phyloP scores from a whole-genome alignment of 2,329 filamentous ascomycete genomes.

The Neonectria ditissima region DNA sequence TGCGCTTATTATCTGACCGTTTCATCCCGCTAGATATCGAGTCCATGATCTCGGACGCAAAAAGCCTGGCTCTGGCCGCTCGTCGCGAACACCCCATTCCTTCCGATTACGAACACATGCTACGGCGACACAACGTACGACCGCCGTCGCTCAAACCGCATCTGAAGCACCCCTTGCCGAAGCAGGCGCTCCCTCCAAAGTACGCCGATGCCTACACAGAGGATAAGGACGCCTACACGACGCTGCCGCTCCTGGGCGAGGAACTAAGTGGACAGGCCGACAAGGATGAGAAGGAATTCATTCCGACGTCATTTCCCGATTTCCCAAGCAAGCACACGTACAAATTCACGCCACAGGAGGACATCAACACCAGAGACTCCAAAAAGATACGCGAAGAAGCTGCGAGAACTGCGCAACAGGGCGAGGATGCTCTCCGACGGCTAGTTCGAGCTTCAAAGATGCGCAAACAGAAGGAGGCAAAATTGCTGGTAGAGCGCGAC shows the following conservation, averaged over 20 bases:
- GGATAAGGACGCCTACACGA: conserved; percentile 55
- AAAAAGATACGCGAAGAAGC: conserved; percentile 71
- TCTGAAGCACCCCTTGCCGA: conserved; percentile 63
- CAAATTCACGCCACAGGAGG: conserved; percentile 66
- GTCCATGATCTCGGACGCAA: conserved; percentile 62
- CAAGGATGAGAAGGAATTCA: conserved; percentile 66
- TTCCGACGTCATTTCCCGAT: conserved; percentile 68
- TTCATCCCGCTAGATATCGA: conserved; percentile 57
- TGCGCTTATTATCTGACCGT: conserved; percentile 31
- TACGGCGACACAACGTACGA: conserved; percentile 65
- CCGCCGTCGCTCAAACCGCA: conserved; percentile 66
- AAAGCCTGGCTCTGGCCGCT: conserved; percentile 59
- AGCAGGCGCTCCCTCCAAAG: conserved; percentile 51
- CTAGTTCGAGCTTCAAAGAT: conserved; percentile 73
- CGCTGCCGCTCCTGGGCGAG: conserved; percentile 60
- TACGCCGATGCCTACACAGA: conserved; percentile 54
- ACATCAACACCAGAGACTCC: conserved; percentile 60
- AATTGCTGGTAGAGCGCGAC: conserved; percentile 65
- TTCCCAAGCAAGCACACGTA: conserved; percentile 76
- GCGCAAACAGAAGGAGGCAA: conserved; percentile 73
- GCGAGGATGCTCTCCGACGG: conserved; percentile 70
- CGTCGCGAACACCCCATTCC: conserved; percentile 67
- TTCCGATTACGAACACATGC: conserved; percentile 66
- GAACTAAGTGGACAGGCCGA: conserved; percentile 70
- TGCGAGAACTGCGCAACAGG: conserved; percentile 69